Evolutionary conservation across 768 basidiomycete genomes (phyloP).

Genomic region (Dioszegia crocea): DNA sequence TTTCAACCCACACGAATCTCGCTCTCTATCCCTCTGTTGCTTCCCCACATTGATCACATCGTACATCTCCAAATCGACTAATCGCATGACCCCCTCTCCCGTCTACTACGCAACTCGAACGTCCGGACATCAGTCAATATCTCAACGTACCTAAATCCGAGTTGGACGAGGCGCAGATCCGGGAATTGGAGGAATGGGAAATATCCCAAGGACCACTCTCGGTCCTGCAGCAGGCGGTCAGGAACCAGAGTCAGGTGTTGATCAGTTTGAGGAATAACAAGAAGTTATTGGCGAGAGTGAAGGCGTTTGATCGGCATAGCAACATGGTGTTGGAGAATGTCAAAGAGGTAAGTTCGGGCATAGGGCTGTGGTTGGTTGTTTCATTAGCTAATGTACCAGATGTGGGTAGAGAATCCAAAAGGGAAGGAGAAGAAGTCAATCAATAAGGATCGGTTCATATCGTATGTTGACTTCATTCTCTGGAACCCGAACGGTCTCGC

Average conservation of each 20-base stretch:
- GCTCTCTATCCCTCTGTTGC: no score
- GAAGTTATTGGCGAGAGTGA: slow-evolving; percentile 79
- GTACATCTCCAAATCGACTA: no score
- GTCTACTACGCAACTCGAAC: no score
- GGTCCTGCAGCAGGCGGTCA: slow-evolving; percentile 77
- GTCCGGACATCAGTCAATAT: slow-evolving; percentile 68
- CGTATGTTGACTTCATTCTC: slow-evolving; percentile 28
- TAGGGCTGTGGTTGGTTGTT: neutral
- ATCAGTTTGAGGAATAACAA: slow-evolving; percentile 98
- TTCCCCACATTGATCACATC: no score
- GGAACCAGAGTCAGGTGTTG: slow-evolving; percentile 95
- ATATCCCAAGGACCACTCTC: slow-evolving; percentile 70
- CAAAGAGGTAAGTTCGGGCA: slow-evolving; percentile 67
- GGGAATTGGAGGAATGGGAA: slow-evolving; percentile 94
- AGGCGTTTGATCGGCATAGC: slow-evolving; percentile 97
- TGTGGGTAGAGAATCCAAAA: slow-evolving; percentile 99
- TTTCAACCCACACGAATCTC: neutral
- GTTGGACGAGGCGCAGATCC: slow-evolving; percentile 91
- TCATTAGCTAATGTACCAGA: slow-evolving; percentile 55
- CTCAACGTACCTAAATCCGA: slow-evolving; percentile 95
- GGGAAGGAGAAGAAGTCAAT: slow-evolving; percentile 98
- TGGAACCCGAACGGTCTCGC: neutral
- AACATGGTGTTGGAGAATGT: slow-evolving; percentile 99
- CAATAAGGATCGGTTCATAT: slow-evolving; percentile 97
- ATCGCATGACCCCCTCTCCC: no score